Evolutionary conservation across 2,329 filamentous ascomycete genomes (phyloP), one percentile per base, ranked within the genome.

Genomic region (Botrytis paeoniae): DNA sequence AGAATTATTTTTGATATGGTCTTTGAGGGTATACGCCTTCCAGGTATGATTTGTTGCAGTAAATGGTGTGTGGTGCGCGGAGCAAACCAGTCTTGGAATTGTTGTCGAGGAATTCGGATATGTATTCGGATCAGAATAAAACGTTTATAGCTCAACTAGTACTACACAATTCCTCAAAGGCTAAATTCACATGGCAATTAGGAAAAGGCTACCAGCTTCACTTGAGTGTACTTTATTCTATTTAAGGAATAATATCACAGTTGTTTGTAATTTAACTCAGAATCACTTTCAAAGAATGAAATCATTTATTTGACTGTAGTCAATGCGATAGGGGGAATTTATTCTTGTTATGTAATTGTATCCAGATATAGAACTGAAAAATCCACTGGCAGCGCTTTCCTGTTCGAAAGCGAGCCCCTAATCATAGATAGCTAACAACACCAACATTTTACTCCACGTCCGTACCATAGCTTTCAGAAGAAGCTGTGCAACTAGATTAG

Each of bases 311-410:
- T n/a, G 10, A n/a, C 48, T 0, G 9, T 14, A n/a, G 2, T 4
- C 4, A n/a, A 0, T 51, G 4, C 4, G 9, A 1, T 51, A 12
- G 1, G 10, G 6, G 12, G 4, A 4, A 51, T 51, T 0, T 5
- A 0, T 51, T 51, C 1, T 12, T 51, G 25, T 51, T 25, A 51
- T 51, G 22, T 51, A 25, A 25, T n/a, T 14, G 5, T n/a, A 51
- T 14, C 14, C 48, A 25, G 22, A 12, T 12, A 25, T 51, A 25
- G 22, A 12, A 10, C 4, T 51, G 22, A 25, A 51, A 1, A 51
- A 51, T 25, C 22, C 48, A 51, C 48, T 22, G 4, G 9, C 48
- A 7, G 9, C 10, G n/a, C n/a, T n/a, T n/a, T n/a, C n/a, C n/a
- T n/a, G n/a, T n/a, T n/a, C n/a, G n/a, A n/a, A n/a, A n/a, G n/a